Evolutionary conservation across 768 basidiomycete species (phyloP), one percentile per base, ranked within the genome.

Genomic region (Chalciporus pseudorubinellus): DNA sequence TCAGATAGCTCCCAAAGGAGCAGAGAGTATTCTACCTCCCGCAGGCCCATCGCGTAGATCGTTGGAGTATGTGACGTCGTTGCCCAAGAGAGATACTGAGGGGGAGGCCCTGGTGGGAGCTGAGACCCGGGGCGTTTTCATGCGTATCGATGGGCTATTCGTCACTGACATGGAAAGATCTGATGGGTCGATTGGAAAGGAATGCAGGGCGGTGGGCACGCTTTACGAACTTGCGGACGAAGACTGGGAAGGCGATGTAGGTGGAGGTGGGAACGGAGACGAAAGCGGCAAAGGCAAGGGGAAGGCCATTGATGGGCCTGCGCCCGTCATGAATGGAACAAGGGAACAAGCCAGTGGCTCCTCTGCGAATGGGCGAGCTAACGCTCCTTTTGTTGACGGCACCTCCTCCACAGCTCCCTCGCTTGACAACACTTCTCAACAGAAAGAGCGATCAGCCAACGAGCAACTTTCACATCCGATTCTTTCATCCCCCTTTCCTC

Each of bases 151-250:
- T 50, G 80, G 78, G 4, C 67, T 92, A 29, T 84, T 82, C 56
- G 71, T 87, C 3, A 81, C 80, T 31, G 85, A 90, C 29, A 70
- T 77, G 4, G 58, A 70, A 6, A 72, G 68, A 31, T 55, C 65
- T 20, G 70, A 76, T 33, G 80, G 80, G 4, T 60, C 61, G 4
- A 61, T 65, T 28, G 76, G 70, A 29, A 76, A 71, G 60, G 85
- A 89, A 63, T 83, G 83, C 42, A 74, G 87, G 55, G 81, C 79
- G n/a, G 76, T 79, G 52, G 90, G 90, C 20, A 80, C 80, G 77
- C 66, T 92, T 45, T 92, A 85, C 56, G 90, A 92, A 66, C 73
- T 92, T 28, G 89, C 81, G 3, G 90, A 91, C 53, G 73, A 77
- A 44, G 87, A 86, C 51, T 92, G 83, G 84, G 82, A 78, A 41